Evolutionary conservation across 306 rosid genomes (phyloP).

Genomic region (Dalbergia oliveri): DNA sequence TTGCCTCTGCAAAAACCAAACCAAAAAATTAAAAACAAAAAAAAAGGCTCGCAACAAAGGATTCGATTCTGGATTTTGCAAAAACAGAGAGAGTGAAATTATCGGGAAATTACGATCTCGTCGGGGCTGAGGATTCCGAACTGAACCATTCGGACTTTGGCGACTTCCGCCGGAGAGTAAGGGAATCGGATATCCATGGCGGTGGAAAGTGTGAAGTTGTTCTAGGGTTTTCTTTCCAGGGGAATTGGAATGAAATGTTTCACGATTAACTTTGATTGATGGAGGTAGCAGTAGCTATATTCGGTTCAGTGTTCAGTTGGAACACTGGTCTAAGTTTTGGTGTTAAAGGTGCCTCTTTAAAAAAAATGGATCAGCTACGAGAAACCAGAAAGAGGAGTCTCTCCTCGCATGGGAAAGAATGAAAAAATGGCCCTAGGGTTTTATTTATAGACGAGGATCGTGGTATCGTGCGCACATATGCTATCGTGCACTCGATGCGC

Average conservation of each 20-base stretch:
- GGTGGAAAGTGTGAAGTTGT: slow-evolving; percentile 42
- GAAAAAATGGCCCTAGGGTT: rapidly evolving
- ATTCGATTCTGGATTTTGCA: background rate
- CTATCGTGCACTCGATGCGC: background rate
- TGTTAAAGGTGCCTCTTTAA: background rate
- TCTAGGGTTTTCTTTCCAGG: slow-evolving; percentile 40
- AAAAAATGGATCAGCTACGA: slow-evolving; percentile 40
- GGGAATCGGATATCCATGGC: slow-evolving; percentile 98
- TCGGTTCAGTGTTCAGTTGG: background rate
- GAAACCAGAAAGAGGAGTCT: slow-evolving; percentile 44
- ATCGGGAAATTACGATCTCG: slow-evolving; percentile 75
- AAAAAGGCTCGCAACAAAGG: slow-evolving; percentile 17
- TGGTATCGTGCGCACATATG: slow-evolving; percentile 47
- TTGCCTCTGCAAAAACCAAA: slow-evolving; percentile 73
- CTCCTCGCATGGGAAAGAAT: slow-evolving; percentile 1
- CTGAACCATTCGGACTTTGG: slow-evolving; percentile 92
- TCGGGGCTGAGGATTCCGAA: slow-evolving; percentile 95
- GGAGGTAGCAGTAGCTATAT: background rate
- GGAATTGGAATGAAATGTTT: slow-evolving; percentile 14
- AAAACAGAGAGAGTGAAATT: background rate
- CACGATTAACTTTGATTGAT: slow-evolving; percentile 12
- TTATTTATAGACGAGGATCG: slow-evolving; percentile 65
- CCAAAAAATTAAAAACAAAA: background rate
- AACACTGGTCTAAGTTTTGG: background rate
- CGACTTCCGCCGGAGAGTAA: slow-evolving; percentile 95